Evolutionary conservation across 306 rosid species (phyloP), one percentile per base, ranked within the genome.

Genomic region (Dalbergia cochinchinensis): DNA sequence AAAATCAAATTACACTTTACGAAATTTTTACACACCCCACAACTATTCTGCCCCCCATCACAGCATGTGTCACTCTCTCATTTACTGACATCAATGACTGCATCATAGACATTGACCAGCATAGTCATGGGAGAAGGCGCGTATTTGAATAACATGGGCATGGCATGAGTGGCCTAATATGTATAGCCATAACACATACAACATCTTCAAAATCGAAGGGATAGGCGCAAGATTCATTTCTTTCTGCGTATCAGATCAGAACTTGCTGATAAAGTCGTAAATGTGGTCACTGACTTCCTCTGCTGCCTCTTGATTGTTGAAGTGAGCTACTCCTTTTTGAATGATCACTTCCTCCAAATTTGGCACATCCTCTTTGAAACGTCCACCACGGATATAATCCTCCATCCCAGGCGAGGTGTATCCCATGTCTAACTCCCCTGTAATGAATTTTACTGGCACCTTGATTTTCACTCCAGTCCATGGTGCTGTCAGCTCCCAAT

Each of bases 361-460:
- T 0, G 85, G 88, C 41, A 84, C 90, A 35, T 75, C 76, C 15
- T 87, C 12, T 72, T 84, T 87, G 78, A 84, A 84, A 16, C 67
- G 78, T 60, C 83, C 90, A 18, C 79, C 20, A 1, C 82, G 50
- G 0, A 87, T 15, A 20, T 84, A 84, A 13, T 82, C 83, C 20
- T 79, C 67, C 15, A 47, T 0, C 22, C 55, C 48, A 1, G 8
- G 70, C 0, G 80, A 26, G 10, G 82, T 84, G 68, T 84, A 87
- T 0, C 78, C 76, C 53, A 26, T 7, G 53, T 84, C 90, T 16
- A 84, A 70, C 1, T 81, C 86, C 4, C 90, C 88, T 1, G 72
- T 76, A 3, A 87, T 87, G 69, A 68, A 87, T 47, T 87, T 84
- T 4, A 81, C 82, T 0, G 87, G 87, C 16, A 87, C 82, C 7